phyloP scores from a whole-genome alignment of 179 eudicot genomes.

The Actinidia polygama region DNA sequence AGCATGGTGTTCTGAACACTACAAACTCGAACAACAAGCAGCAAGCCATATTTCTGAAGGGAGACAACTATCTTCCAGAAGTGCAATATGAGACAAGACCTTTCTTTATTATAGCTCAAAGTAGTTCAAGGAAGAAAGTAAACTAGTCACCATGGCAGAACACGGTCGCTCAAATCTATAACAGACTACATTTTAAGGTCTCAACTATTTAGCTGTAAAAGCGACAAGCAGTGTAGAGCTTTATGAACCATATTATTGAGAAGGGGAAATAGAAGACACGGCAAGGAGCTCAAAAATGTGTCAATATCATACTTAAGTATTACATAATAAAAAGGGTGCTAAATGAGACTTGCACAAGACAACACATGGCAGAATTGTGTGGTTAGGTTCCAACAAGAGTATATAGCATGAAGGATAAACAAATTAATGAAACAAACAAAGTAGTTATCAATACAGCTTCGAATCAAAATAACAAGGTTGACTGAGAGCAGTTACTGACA shows the following conservation, averaged over 20 bases:
- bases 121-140: not conserved
- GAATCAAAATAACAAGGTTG: too few relatives aligned
- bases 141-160: not conserved
- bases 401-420: too few relatives aligned
- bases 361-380: too few relatives aligned
- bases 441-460: too few relatives aligned
- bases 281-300: too few relatives aligned
- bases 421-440: too few relatives aligned
- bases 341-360: too few relatives aligned
- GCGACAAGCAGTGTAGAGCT: not conserved
- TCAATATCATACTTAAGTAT: too few relatives aligned
- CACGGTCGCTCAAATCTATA: not conserved
- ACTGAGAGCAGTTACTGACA: too few relatives aligned
- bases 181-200: not conserved
- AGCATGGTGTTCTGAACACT: not conserved
- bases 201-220: not conserved
- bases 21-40: conserved; percentile 7
- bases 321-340: too few relatives aligned
- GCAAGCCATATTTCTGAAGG: not conserved
- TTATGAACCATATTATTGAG: not conserved
- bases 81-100: not conserved
- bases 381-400: too few relatives aligned
- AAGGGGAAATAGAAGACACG: not conserved
- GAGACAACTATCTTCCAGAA: too few relatives aligned
- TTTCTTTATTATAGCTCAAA: not conserved